Evolutionary conservation across 495 filamentous ascomycete species (phyloP), one percentile per base, ranked within the genome.

Genomic region (Friedmanniomyces endolithicus): DNA sequence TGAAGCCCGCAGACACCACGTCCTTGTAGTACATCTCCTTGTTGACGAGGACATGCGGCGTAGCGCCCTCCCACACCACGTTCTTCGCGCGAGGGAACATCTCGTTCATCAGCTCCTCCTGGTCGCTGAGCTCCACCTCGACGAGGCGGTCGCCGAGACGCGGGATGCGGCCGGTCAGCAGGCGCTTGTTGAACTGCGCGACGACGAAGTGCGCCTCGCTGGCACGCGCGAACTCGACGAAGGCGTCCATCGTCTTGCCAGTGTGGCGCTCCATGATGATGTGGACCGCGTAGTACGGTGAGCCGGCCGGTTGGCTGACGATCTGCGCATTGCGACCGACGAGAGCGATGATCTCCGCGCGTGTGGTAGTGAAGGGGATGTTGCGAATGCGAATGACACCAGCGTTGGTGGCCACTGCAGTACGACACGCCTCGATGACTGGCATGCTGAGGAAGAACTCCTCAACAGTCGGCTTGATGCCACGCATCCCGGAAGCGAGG

Each of bases 241-340:
- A 92, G 54, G 77, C 83, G 49, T 89, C 84, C 67, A 82, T 79
- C 0, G 87, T 90, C 74, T 90, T 90, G 46, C 77, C 77, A 0
- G 83, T 86, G 0, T 78, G 71, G 8, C 85, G 81, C 48, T 90
- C 87, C 84, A 92, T 88, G 59, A 88, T 85, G 57, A 92, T 87
- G 60, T 92, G 87, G 11, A 90, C 69, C 0, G 84, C 74, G 47
- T 35, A 57, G 54, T 49, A 61, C 6, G 55, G 57, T 49, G 79
- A 81, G 6, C 81, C 73, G 1, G 67, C 59, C 44, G 80, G 77
- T 41, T 72, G 70, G 31, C 62, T 53, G 35, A 84, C 67, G 35
- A 86, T 68, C 16, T 72, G 74, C 0, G 82, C 76, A 55, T 76
- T 76, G n/a, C 78, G 76, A n/a, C 85, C 85, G 11, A 88, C 68